Percentiles rank a stretch among this genome's conserved stretches.
These are phyloP conservation scores for Tolypocladium sp. DNA, from an alignment of 2,329 filamentous ascomycete genomes.

Conservation along the genomic window DNA sequence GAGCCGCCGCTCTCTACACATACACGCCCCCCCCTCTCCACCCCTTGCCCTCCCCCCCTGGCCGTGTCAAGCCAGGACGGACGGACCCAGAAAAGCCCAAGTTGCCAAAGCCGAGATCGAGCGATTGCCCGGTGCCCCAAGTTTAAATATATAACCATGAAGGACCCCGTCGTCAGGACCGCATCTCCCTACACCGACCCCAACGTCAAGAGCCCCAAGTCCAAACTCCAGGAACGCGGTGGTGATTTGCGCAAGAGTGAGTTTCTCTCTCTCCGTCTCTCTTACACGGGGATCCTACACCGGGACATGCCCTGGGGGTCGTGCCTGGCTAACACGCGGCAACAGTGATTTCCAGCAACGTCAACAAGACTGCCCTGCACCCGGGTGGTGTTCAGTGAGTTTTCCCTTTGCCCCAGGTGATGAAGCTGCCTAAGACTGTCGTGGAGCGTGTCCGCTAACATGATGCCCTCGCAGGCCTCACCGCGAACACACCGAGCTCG, in stretches of 20 bases:
- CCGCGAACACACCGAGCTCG: constrained; percentile 87
- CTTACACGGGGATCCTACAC: neutral
- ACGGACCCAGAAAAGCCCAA: neutral
- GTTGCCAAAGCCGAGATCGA: constrained; percentile 6
- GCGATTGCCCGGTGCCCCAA: constrained; percentile 4
- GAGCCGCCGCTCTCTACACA: neutral
- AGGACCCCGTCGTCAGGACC: constrained; percentile 28
- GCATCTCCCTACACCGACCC: constrained; percentile 28
- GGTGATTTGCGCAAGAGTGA: constrained; percentile 32
- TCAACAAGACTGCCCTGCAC: constrained; percentile 92
- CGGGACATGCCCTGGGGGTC: neutral
- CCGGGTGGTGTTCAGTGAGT: constrained; percentile 84
- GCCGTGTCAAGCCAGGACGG: neutral
- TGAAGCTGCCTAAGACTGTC: neutral
- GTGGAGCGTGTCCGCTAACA: constrained; percentile 8
- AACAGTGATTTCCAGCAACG: constrained; percentile 46
- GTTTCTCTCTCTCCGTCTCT: constrained; percentile 11
- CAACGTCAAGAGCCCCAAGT: constrained; percentile 29
- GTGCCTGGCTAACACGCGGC: neutral
- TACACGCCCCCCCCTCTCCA: constrained; percentile 5
- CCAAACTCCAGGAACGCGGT: constrained; percentile 25
- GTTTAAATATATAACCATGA: constrained; percentile 29
- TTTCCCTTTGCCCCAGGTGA: neutral
- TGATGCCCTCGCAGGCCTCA: constrained; percentile 51
- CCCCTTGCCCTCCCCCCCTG: constrained; percentile 1